Percentiles rank a stretch among this genome's conserved stretches.
Conservation (phyloP, 2,329 filamentous ascomycete species). For the Hirsutella thompsonii region DNA sequence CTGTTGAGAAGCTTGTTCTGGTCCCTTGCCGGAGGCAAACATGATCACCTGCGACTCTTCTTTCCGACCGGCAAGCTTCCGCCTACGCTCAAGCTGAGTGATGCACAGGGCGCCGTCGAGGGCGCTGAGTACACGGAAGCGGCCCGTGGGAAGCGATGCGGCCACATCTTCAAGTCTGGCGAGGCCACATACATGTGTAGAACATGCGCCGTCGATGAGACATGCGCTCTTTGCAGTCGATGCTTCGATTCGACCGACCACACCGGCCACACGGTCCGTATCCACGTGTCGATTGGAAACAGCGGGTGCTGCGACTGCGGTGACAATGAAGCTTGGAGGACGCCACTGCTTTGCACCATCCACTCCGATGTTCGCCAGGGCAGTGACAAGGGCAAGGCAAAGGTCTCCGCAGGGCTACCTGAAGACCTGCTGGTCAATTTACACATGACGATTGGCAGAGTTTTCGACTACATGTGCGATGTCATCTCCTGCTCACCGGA, state of each 20-base stretch:
- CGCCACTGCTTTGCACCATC: conserved; percentile 83
- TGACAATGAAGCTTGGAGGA: conserved; percentile 85
- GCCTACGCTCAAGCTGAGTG: conserved; percentile 61
- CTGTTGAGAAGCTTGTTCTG: conserved; percentile 74
- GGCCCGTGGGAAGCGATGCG: conserved; percentile 84
- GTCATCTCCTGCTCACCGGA: conserved; percentile 97
- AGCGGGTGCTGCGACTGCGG: conserved; percentile 97
- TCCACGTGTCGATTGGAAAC: conserved; percentile 78
- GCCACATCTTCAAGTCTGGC: conserved; percentile 90
- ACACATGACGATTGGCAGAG: conserved; percentile 71
- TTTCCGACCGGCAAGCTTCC: conserved; percentile 65
- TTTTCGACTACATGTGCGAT: conserved; percentile 91
- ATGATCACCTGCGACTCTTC: conserved; percentile 63
- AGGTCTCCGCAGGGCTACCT: conserved; percentile 48
- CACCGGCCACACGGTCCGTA: conserved; percentile 80
- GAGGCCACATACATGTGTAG: conserved; percentile 92
- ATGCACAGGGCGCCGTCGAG: conserved; percentile 84
- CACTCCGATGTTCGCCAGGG: conserved; percentile 53
- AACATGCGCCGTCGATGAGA: conserved; percentile 89
- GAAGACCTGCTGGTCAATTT: conserved; percentile 66
- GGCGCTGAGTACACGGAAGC: conserved; percentile 90
- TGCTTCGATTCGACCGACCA: conserved; percentile 97
- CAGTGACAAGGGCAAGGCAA: conserved; percentile 47
- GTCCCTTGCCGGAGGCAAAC: conserved; percentile 65
- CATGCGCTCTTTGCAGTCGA: conserved; percentile 83